A percentile compares a stretch with the other conserved stretches of the same genome.
These are phyloP conservation scores for Sugiyamaella neomexicana DNA, from an alignment of 1,139 yeast species.

Conservation along the genomic window DNA sequence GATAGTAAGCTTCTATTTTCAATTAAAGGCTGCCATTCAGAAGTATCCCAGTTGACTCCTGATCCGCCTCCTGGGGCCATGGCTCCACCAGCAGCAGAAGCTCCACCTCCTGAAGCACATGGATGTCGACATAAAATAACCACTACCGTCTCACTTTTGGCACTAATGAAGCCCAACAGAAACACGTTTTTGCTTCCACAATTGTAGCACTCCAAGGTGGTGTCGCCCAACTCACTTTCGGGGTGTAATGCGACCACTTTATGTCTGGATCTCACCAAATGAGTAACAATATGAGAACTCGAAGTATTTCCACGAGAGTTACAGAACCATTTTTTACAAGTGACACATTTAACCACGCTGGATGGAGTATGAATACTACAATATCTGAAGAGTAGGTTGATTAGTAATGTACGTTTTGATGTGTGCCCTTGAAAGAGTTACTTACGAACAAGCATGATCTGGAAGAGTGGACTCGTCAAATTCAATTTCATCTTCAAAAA, in stretches of 20 bases:
- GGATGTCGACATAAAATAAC: constrained; percentile 87
- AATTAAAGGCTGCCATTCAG: constrained; percentile 84
- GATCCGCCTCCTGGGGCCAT: constrained; percentile 21
- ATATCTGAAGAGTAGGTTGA: constrained; percentile 44
- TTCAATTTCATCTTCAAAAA: constrained; percentile 20
- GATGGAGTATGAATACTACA: constrained; percentile 72
- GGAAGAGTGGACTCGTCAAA: constrained; percentile 31
- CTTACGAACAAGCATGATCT: constrained; percentile 40
- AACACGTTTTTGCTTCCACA: constrained; percentile 86
- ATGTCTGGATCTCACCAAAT: constrained; percentile 79
- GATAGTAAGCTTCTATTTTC: constrained; percentile 74
- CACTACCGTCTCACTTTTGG: constrained; percentile 83
- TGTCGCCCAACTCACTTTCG: constrained; percentile 81
- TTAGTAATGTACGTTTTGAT: no score
- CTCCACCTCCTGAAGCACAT: constrained; percentile 59
- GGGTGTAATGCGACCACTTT: constrained; percentile 72
- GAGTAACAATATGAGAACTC: constrained; percentile 85
- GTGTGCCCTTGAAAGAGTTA: no score
- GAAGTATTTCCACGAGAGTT: constrained; percentile 63
- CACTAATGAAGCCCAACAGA: constrained; percentile 82
- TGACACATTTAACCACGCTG: constrained; percentile 72
- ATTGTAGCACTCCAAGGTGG: constrained; percentile 82
- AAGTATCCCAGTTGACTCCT: constrained; percentile 74
- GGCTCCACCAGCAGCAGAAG: neutral
- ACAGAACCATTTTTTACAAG: constrained; percentile 89